Percentiles rank a stretch among this genome's conserved stretches.
These are phyloP conservation scores for Penicillium sp. DNA, from an alignment of 2,329 filamentous ascomycete species.

Conservation along the genomic window DNA sequence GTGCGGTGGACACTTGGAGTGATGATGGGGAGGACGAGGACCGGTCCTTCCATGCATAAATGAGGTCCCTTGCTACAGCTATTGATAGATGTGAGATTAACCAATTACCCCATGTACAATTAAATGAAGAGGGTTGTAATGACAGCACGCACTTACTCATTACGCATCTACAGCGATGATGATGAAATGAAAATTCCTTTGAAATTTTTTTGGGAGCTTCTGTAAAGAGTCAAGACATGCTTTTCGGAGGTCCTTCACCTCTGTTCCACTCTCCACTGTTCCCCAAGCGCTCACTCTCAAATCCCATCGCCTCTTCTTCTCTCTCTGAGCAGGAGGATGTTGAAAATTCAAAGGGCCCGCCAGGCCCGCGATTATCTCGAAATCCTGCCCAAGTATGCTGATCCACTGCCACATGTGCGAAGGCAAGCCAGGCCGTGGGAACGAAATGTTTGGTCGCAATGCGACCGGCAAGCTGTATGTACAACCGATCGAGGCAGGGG, in stretches of 20 bases:
- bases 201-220: slow-evolving; percentile 25
- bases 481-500: slow-evolving; percentile 13
- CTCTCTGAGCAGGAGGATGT: not conserved
- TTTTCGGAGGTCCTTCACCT: slow-evolving; percentile 22
- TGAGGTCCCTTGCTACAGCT: not conserved
- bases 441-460: slow-evolving; percentile 4
- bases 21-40: not conserved
- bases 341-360: slow-evolving; percentile 3
- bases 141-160: too few relatives aligned
- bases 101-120: not conserved
- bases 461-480: slow-evolving; percentile 14
- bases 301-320: not conserved
- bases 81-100: not conserved
- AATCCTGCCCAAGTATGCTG: not conserved
- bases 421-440: not conserved
- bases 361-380: slow-evolving; percentile 3
- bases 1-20: too few relatives aligned
- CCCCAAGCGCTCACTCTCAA: not conserved
- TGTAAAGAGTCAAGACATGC: slow-evolving; percentile 27
- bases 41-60: slow-evolving; percentile 27
- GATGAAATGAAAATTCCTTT: slow-evolving; percentile 23
- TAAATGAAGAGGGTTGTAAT: not conserved
- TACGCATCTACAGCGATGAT: not conserved
- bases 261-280: slow-evolving; percentile 5
- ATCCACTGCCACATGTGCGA: slow-evolving; percentile 7